Evolutionary conservation across 2,329 filamentous ascomycete species (phyloP), one percentile per base, ranked within the genome.

Genomic region (Gnomoniopsis smithogilvyi): DNA sequence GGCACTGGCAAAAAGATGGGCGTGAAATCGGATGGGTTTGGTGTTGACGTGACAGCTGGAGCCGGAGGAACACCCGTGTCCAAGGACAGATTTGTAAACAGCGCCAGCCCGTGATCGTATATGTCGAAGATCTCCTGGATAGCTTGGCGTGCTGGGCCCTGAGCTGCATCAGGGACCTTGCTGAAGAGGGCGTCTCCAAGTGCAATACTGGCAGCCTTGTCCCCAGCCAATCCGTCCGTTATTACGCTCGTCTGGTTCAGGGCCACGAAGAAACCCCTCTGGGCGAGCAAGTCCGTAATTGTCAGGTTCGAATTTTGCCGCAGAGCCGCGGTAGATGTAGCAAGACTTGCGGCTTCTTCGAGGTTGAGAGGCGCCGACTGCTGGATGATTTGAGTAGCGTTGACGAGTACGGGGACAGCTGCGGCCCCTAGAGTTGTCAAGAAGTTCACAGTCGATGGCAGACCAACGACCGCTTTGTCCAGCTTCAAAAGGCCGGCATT

Each of bases 281-380:
- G 34, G 15, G 54, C 34, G 54, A 57, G 41, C n/a, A 57, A 43
- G 47, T 57, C 54, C 46, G 51, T 57, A 22, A 57, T 33, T 34
- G 54, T 57, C 46, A 57, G 47, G 54, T 57, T 57, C 6, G 54
- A 43, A 41, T 57, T 57, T 47, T 51, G 47, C 11, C 54, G 54
- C 24, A 57, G 54, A 17, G 54, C 54, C 17, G 15, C 12, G 22
- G 54, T 57, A 34, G 54, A 51, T 33, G 36, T 36, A 22, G 22
- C 36, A 7, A 57, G 54, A 36, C 50, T 57, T 30, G 51, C 17
- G 8, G 54, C 41, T 34, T 57, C 54, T 24, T 51, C 34, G 21
- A 51, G 33, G 38, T 26, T 57, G 12, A 57, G 54, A 8, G 36
- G 47, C 17, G 30, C 6, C 4, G 54, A 57, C 24, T 51, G 47